These are phyloP conservation scores for Saccharomyces jurei DNA, from an alignment of 805 yeast species.

Conservation along the genomic window DNA sequence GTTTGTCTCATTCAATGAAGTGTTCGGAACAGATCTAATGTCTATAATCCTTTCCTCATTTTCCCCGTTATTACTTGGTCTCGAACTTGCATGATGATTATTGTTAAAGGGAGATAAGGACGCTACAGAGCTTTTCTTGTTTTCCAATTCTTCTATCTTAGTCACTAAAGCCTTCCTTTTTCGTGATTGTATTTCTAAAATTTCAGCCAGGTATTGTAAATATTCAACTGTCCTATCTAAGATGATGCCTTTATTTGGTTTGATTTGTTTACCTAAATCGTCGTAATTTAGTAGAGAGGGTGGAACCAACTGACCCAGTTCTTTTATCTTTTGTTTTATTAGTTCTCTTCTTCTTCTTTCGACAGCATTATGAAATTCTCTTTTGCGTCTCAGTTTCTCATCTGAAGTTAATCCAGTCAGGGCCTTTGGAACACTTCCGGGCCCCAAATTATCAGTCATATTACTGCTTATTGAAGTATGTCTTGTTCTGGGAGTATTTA, in stretches of 20 bases:
- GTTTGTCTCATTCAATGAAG: not conserved
- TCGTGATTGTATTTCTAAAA: conserved; percentile 47
- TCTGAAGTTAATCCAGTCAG: conserved; percentile 33
- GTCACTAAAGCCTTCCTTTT: conserved; percentile 36
- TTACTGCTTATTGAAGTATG: conserved; percentile 27
- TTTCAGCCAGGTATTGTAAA: conserved; percentile 55
- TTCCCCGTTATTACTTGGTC: not conserved
- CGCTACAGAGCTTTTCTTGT: conserved; percentile 4
- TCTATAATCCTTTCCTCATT: conserved; percentile 22
- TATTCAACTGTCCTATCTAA: conserved; percentile 75
- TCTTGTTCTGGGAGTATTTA: conserved; percentile 25
- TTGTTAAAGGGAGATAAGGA: not conserved
- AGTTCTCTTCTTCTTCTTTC: conserved; percentile 87
- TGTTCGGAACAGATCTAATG: conserved; percentile 16
- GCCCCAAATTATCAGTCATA: conserved; percentile 31
- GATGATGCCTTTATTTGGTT: conserved; percentile 77
- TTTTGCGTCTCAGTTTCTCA: conserved; percentile 63
- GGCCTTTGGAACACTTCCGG: conserved; percentile 17
- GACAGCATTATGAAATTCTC: conserved; percentile 91
- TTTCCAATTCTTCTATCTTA: conserved; percentile 33
- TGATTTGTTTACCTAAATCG: conserved; percentile 49
- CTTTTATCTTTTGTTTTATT: conserved; percentile 82
- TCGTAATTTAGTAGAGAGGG: conserved; percentile 51
- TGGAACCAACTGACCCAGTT: conserved; percentile 73
- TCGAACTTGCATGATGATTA: not conserved